phyloP scores from a whole-genome alignment of 176 grass and related monocot species.

The Aegilops sharonensis region DNA sequence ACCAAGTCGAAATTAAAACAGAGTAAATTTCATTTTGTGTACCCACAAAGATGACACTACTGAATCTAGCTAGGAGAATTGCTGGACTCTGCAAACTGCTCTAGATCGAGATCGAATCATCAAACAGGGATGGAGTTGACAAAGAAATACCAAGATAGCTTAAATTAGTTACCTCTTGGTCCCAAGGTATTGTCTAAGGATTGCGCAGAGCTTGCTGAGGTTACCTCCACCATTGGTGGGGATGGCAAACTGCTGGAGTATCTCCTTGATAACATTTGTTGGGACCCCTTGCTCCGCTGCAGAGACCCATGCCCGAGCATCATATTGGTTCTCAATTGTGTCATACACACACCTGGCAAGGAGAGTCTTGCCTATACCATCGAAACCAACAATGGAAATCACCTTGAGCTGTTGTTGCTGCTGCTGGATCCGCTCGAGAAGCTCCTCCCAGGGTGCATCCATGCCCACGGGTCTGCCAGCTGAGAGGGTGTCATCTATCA shows the following conservation, averaged over 20 bases:
- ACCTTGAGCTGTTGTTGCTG: background rate
- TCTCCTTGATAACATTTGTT: background rate
- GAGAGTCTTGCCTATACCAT: background rate
- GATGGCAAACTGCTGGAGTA: background rate
- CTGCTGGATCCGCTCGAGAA: background rate
- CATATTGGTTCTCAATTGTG: background rate
- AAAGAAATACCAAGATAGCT: background rate
- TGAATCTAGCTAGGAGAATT: background rate
- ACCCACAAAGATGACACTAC: accelerated
- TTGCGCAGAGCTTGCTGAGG: background rate
- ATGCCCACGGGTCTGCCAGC: background rate
- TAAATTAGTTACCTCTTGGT: background rate
- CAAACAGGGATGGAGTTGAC: background rate
- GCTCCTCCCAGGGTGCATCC: background rate
- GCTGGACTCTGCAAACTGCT: background rate
- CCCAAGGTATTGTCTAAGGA: background rate
- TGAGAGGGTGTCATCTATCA: background rate
- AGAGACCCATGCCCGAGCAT: background rate
- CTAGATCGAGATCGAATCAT: background rate
- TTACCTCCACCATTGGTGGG: background rate
- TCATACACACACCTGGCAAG: background rate
- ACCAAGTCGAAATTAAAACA: background rate
- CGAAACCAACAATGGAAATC: background rate
- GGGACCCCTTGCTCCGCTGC: background rate
- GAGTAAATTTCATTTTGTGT: background rate